A percentile compares a stretch with the other conserved stretches of the same genome.
Evolutionary conservation across 1,284 basidiomycete species (phyloP).

Genomic region (Prillingera fragicola): DNA sequence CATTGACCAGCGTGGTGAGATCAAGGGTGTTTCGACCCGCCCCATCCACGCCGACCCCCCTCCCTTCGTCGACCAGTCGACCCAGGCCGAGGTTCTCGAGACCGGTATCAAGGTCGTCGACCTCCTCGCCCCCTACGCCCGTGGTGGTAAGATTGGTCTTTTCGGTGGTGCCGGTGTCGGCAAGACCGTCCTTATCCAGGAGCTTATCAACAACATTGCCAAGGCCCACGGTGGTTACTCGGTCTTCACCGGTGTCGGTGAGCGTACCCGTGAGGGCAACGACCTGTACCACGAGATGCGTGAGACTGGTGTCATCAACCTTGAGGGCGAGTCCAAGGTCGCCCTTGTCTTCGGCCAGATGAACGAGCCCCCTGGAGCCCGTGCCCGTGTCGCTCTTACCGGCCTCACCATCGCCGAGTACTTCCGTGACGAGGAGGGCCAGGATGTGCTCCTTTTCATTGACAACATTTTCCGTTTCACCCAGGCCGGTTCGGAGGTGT

Average conservation of each 20-base stretch:
- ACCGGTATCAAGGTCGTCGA: conserved; percentile 99
- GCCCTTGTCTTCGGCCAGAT: conserved; percentile 99
- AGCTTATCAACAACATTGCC: conserved; percentile 99
- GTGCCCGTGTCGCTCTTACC: conserved; percentile 98
- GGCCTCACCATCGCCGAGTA: conserved; percentile 99
- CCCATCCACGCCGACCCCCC: conserved; percentile 98
- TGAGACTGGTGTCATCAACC: conserved; percentile 99
- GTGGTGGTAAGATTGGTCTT: conserved; percentile 99
- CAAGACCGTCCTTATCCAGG: conserved; percentile 94
- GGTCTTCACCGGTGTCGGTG: conserved; percentile 95
- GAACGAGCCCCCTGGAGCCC: conserved; percentile 99
- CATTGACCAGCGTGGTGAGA: conserved; percentile 98
- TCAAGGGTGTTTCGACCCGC: conserved; percentile 81
- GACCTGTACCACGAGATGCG: conserved; percentile 99
- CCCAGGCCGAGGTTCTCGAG: conserved; percentile 94
- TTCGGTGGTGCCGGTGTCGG: conserved; percentile 99
- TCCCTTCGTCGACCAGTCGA: conserved; percentile 95
- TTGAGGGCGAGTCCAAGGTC: conserved; percentile 97
- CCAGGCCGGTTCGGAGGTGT: conserved; percentile 99
- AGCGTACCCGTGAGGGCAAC: conserved; percentile 99
- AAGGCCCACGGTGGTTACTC: conserved; percentile 99
- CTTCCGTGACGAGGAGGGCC: conserved; percentile 99
- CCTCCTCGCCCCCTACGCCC: conserved; percentile 96
- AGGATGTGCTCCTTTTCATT: conserved; percentile 99
- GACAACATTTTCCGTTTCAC: conserved; percentile 99